Conservation (phyloP, 495 filamentous ascomycete species). For the Neurospora sp. region DNA sequence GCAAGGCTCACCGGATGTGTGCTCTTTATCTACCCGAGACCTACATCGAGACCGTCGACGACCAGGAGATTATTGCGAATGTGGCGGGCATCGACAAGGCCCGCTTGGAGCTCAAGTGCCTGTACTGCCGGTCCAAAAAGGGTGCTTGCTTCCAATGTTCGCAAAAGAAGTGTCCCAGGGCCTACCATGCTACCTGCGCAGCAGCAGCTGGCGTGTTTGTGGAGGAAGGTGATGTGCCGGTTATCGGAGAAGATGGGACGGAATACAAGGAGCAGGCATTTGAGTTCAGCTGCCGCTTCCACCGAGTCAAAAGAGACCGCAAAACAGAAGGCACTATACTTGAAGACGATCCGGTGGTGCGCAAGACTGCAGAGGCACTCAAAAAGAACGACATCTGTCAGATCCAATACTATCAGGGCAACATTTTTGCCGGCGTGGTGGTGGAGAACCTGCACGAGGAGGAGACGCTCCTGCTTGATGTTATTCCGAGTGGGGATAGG, state of each 20-base stretch:
- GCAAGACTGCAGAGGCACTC: slow-evolving; percentile 56
- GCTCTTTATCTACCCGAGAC: slow-evolving; percentile 89
- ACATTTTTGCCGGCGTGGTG: slow-evolving; percentile 86
- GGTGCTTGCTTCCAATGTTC: slow-evolving; percentile 97
- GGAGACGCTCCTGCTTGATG: slow-evolving; percentile 64
- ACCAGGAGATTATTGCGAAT: slow-evolving; percentile 61
- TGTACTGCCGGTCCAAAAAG: slow-evolving; percentile 86
- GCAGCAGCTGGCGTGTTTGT: slow-evolving; percentile 83
- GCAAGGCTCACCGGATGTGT: slow-evolving; percentile 80
- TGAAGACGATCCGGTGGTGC: slow-evolving; percentile 61
- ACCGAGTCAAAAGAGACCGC: slow-evolving; percentile 76
- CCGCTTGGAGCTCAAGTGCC: slow-evolving; percentile 82
- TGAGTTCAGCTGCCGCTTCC: slow-evolving; percentile 88
- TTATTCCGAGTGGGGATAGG: slow-evolving; percentile 76
- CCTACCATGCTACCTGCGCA: slow-evolving; percentile 94
- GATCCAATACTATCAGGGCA: slow-evolving; percentile 70
- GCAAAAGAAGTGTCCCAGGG: slow-evolving; percentile 82
- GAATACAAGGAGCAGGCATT: slow-evolving; percentile 84
- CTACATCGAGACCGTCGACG: slow-evolving; percentile 63
- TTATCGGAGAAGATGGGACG: slow-evolving; percentile 83
- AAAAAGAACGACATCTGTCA: slow-evolving; percentile 73
- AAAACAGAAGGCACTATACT: slow-evolving; percentile 52
- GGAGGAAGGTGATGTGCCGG: slow-evolving; percentile 71
- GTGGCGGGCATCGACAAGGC: slow-evolving; percentile 75
- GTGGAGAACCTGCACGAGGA: slow-evolving; percentile 76